Conservation (phyloP, 768 basidiomycete genomes). For the Rhizopogon vesiculosus region DNA sequence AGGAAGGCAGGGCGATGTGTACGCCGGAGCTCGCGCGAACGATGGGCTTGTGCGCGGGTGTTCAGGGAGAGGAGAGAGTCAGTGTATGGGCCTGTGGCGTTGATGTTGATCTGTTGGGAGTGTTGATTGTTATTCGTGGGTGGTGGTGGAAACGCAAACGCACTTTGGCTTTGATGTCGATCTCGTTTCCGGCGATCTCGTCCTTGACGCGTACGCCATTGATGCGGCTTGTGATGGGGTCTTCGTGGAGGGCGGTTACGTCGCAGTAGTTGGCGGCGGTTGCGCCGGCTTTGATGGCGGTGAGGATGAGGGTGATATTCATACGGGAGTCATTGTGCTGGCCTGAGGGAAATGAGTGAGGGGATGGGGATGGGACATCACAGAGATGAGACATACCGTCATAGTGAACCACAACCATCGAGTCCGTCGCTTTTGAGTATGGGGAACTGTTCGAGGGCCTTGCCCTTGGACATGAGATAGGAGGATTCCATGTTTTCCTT, state of each 20-base stretch:
- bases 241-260: conserved; percentile 75
- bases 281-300: conserved; percentile 89
- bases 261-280: conserved; percentile 86
- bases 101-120: conserved; percentile 71
- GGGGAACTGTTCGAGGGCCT: conserved; percentile 91
- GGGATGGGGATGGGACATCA: neutral
- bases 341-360: conserved; percentile 38
- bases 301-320: conserved; percentile 95
- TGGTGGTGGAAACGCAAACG: neutral
- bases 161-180: conserved; percentile 78
- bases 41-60: conserved; percentile 74
- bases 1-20: conserved; percentile 95
- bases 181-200: conserved; percentile 77
- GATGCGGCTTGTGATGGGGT: conserved; percentile 50
- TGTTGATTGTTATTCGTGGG: neutral
- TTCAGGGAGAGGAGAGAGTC: conserved; percentile 81
- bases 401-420: conserved; percentile 92
- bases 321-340: conserved; percentile 99
- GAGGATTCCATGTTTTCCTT: conserved; percentile 96
- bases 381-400: conserved; percentile 58
- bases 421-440: conserved; percentile 93
- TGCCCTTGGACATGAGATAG: conserved; percentile 92
- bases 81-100: conserved; percentile 94
- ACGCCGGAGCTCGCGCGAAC: conserved; percentile 91
- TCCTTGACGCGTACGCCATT: conserved; percentile 76